Evolutionary conservation across 345 rosid genomes (phyloP).

Genomic region (Aquilaria yunnanensis): DNA sequence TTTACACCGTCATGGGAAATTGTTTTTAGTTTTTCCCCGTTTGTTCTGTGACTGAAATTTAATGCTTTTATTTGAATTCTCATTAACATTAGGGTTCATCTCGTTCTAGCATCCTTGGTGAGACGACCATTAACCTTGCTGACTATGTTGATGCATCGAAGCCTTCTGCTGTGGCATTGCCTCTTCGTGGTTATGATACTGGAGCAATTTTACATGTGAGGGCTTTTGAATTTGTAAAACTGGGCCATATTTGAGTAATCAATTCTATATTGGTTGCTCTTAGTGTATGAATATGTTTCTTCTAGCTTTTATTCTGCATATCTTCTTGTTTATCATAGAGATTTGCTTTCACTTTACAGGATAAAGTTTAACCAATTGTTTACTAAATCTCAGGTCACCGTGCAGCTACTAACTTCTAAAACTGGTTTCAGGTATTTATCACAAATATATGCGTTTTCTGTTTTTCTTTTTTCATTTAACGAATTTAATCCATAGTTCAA

Average conservation of each 20-base stretch:
- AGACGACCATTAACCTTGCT: slow-evolving; percentile 86
- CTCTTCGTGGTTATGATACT: slow-evolving; percentile 83
- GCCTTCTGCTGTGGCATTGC: slow-evolving; percentile 57
- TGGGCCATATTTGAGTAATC: slow-evolving; percentile 5
- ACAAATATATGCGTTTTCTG: slow-evolving; percentile 11
- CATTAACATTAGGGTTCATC: slow-evolving; percentile 71
- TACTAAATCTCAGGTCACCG: slow-evolving; percentile 55
- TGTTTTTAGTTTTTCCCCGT: background rate
- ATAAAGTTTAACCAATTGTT: slow-evolving; percentile 11
- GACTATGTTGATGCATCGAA: slow-evolving; percentile 86
- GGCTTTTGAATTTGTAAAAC: slow-evolving; percentile 17
- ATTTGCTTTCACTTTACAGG: slow-evolving; percentile 1
- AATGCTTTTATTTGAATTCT: slow-evolving; percentile 17
- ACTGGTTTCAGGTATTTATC: slow-evolving; percentile 82
- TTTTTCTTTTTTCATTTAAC: slow-evolving; percentile 7
- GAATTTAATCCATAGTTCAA: slow-evolving; percentile 9
- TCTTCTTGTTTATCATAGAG: slow-evolving; percentile 1
- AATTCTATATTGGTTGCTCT: background rate
- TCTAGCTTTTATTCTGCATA: background rate
- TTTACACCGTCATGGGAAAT: background rate
- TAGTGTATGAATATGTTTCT: background rate
- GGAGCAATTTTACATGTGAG: slow-evolving; percentile 93
- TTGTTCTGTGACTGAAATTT: slow-evolving; percentile 1
- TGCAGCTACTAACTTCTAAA: slow-evolving; percentile 92
- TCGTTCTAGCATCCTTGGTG: slow-evolving; percentile 86